Percentiles rank a stretch among this genome's conserved stretches.
Conservation (phyloP, 441 rosid genomes). For the Metrosideros polymorpha region DNA sequence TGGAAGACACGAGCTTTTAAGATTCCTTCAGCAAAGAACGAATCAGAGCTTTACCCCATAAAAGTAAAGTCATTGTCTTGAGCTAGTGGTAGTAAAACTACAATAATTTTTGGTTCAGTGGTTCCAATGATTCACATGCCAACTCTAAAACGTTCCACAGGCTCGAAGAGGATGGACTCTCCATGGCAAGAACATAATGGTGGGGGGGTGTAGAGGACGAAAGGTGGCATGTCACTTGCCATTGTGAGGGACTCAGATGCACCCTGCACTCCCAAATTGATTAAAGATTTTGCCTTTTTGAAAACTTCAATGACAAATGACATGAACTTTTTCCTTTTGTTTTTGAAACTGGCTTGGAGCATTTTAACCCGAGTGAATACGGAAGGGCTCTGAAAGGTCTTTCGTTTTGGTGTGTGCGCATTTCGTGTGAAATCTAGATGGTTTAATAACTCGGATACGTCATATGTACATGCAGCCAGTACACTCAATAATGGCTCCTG, state of each 20-base stretch:
- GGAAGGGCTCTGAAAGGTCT: not conserved
- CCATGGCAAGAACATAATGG: not conserved
- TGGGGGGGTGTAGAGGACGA: not conserved
- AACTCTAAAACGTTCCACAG: not conserved
- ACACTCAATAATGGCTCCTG: not conserved
- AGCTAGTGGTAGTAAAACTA: not conserved
- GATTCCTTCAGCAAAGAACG: not conserved
- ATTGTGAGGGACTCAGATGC: not conserved
- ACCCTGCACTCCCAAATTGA: not conserved
- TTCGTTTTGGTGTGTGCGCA: not conserved
- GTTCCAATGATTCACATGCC: not conserved
- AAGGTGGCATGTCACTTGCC: not conserved
- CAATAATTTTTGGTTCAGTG: not conserved
- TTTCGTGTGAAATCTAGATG: not conserved
- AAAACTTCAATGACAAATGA: not conserved
- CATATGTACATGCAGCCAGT: not conserved
- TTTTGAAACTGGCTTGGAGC: not conserved
- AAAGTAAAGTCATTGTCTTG: not conserved
- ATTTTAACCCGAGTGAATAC: not conserved
- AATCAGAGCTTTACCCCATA: not conserved
- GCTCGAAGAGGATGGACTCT: not conserved
- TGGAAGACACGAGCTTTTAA: not conserved
- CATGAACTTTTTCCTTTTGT: not conserved
- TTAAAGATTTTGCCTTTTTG: not conserved
- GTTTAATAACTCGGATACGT: not conserved